phyloP scores from a whole-genome alignment of 805 yeast genomes.

The Wickerhamomyces bovis region DNA sequence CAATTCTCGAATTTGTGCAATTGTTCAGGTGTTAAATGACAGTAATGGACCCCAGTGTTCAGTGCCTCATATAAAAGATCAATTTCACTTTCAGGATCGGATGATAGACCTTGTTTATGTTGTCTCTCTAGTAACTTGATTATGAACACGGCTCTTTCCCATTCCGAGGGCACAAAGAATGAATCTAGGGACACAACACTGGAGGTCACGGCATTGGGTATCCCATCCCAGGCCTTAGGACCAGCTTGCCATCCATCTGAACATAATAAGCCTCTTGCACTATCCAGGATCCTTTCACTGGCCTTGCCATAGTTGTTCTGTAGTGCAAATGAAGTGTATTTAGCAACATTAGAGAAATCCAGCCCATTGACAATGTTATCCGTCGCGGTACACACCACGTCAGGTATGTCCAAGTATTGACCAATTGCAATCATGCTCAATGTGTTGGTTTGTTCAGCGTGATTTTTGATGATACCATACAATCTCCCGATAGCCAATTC shows the following conservation, averaged over 20 bases:
- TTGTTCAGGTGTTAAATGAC: slow-evolving; percentile 44
- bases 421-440: slow-evolving; percentile 43
- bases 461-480: slow-evolving; percentile 36
- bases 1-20: slow-evolving; percentile 37
- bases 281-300: slow-evolving; percentile 38
- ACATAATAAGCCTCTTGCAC: slow-evolving; percentile 40
- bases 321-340: slow-evolving; percentile 36
- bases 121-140: slow-evolving; percentile 37
- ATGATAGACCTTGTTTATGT: slow-evolving; percentile 1
- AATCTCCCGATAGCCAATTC: slow-evolving; percentile 41
- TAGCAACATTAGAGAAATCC: slow-evolving; percentile 31
- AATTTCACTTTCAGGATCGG: not conserved
- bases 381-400: slow-evolving; percentile 39
- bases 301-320: slow-evolving; percentile 40
- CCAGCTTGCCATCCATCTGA: slow-evolving; percentile 47
- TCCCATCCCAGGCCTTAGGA: slow-evolving; percentile 38
- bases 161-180: slow-evolving; percentile 48
- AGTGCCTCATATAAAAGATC: slow-evolving; percentile 24
- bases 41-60: slow-evolving; percentile 38
- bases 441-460: slow-evolving; percentile 31
- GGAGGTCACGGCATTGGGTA: slow-evolving; percentile 37
- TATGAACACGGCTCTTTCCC: slow-evolving; percentile 47
- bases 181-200: slow-evolving; percentile 43
- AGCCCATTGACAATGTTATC: slow-evolving; percentile 31
- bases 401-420: slow-evolving; percentile 41